Base-by-base conservation (phyloP, 2,329 filamentous ascomycete species). In the Paraphoma sp. region DNA sequence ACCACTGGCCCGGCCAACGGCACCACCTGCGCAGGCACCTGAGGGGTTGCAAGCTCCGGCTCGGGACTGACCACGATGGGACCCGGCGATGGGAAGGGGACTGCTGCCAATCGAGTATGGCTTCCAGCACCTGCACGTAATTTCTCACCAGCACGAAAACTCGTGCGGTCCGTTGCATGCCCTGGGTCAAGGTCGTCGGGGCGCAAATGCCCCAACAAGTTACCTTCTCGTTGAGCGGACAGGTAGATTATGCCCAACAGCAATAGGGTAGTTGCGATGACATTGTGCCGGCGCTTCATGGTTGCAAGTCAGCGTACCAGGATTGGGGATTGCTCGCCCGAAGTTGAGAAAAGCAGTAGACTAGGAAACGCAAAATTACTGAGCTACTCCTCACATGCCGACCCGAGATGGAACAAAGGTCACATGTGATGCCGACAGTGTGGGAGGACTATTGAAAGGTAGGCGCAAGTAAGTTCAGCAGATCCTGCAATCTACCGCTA, bases 281-380 rank as follows among this genome's bases (percentile, higher is more conserved):
- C 30, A 48, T 55, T 43, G 17, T 53, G 59, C 29, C 49, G 44
- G 42, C 56, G 43, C 45, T 41, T 54, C 56, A 59, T 62, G 16
- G 29, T 54, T 31, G 28, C 9, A n/a, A n/a, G 14, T 42, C 12
- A 6, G 12, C 16, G 40, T 14, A 17, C 14, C 12, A 42, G 40
- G 40, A n/a, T 42, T 9, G 40, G 8, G 10, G 40, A 10, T 14
- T 16, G 40, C 40, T 14, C 8, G 8, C 14, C 12, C 40, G 11
- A 42, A n/a, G 10, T 16, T 3, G 14, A 36, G 10, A 10, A 7
- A 3, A 10, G 33, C 9, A 36, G 33, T 14, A 14, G 33, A 36
- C 33, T 36, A 10, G 14, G 33, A 36, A 14, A 36, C 33, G 23
- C 5, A 23, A 23, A 23, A 23, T 23, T 5, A 23, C 23, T 23